These are phyloP conservation scores for Ustilago hordei DNA, from an alignment of 1,284 basidiomycete species.

Conservation along the genomic window DNA sequence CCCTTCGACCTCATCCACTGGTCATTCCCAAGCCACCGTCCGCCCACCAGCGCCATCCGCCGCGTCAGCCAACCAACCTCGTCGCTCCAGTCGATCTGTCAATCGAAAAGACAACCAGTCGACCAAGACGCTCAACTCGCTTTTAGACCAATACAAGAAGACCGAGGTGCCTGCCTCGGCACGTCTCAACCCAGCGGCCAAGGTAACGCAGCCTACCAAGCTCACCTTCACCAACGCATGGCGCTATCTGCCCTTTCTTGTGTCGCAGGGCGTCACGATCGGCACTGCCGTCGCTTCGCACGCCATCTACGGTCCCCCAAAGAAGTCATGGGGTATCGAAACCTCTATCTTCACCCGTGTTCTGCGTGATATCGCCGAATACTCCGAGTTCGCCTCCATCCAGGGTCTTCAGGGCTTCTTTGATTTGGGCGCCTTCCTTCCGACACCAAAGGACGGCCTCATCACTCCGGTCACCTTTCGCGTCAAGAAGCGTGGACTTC, in stretches of 20 bases:
- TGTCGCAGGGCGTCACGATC: constrained; percentile 65
- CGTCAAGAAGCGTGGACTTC: constrained; percentile 79
- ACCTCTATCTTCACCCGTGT: constrained; percentile 75
- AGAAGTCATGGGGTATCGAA: constrained; percentile 87
- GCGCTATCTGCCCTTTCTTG: constrained; percentile 66
- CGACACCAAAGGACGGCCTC: constrained; percentile 90
- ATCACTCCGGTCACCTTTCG: constrained; percentile 94
- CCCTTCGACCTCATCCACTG: constrained; percentile 40
- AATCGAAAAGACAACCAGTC: constrained; percentile 44
- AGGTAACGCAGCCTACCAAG: constrained; percentile 47
- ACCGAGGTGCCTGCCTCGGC: constrained; percentile 58
- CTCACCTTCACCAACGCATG: constrained; percentile 63
- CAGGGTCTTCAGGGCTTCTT: constrained; percentile 78
- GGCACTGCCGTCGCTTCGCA: constrained; percentile 66
- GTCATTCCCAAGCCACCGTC: constrained; percentile 47
- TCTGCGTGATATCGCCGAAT: constrained; percentile 85
- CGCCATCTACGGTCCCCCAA: constrained; percentile 77
- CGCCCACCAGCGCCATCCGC: constrained; percentile 31
- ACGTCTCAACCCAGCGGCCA: constrained; percentile 59
- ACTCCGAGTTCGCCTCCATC: constrained; percentile 87
- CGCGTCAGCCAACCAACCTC: constrained; percentile 36
- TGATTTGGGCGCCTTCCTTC: constrained; percentile 83
- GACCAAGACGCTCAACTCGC: constrained; percentile 57
- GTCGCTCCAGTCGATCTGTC: constrained; percentile 31
- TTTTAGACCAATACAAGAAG: constrained; percentile 64